Conservation (phyloP, 495 filamentous ascomycete species). For the Penicillium atrosanguineum region DNA sequence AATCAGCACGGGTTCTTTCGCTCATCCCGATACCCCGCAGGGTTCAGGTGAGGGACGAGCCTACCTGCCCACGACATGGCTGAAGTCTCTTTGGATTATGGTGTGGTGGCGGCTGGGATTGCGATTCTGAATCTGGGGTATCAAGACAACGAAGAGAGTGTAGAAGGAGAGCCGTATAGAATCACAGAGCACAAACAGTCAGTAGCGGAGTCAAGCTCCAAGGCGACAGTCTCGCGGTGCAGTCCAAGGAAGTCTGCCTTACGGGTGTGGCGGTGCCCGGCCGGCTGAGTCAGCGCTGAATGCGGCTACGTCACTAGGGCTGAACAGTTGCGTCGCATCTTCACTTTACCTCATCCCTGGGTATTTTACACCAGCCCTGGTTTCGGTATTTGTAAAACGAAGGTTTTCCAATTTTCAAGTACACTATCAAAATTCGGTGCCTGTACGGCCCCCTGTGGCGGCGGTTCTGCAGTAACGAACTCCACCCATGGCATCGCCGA, state of each 20-base stretch:
- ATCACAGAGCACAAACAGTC: neutral
- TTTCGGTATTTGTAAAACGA: neutral
- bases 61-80: constrained; percentile 67
- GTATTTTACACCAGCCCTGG: neutral
- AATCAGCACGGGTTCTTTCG: constrained; percentile 2
- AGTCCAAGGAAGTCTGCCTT: constrained; percentile 8
- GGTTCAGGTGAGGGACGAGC: constrained; percentile 5
- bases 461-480: neutral
- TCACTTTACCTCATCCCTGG: neutral
- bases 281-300: constrained; percentile 12
- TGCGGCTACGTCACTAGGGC: constrained; percentile 27
- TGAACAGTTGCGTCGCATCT: neutral
- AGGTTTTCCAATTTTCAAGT: neutral
- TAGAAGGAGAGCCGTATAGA: neutral
- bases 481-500: constrained; percentile 1
- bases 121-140: neutral
- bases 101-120: neutral
- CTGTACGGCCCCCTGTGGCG: neutral
- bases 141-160: neutral
- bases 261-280: constrained; percentile 3
- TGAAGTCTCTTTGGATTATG: constrained; percentile 12
- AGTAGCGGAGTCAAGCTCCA: neutral
- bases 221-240: neutral
- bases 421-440: neutral
- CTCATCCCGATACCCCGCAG: neutral